Conservation (phyloP, 78 protist species). For the Diacronema lutheri region DNA sequence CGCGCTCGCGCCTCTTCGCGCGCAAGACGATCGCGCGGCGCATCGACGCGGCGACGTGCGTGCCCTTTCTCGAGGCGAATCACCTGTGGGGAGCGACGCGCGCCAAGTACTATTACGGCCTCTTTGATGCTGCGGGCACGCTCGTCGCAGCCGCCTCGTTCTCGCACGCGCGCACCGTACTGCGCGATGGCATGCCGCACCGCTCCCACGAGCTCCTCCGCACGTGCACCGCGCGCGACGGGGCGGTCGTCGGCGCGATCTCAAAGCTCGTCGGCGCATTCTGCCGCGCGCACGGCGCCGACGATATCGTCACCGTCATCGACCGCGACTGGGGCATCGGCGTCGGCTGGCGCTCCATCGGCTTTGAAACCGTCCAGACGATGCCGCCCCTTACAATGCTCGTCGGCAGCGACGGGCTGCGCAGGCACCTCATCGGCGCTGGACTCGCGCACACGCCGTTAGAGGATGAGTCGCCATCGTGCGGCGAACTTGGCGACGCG, state of each 20-base stretch:
- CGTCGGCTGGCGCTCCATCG: neutral
- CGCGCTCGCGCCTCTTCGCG: neutral
- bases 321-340: neutral
- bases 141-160: neutral
- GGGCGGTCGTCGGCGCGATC: neutral
- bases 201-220: slow-evolving; percentile 13
- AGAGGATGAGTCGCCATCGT: too few relatives aligned
- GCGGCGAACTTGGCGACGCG: too few relatives aligned
- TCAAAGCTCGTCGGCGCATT: neutral
- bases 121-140: neutral
- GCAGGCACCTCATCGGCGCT: neutral
- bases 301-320: neutral
- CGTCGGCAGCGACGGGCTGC: neutral
- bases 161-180: neutral
- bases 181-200: neutral
- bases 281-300: neutral
- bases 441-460: too few relatives aligned
- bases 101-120: neutral
- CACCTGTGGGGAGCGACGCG: neutral
- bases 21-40: neutral
- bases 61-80: neutral
- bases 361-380: neutral
- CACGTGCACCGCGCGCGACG: neutral
- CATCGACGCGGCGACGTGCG: neutral
- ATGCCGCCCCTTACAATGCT: neutral